These are phyloP conservation scores for Microcyclosporella mali DNA, from an alignment of 2,329 filamentous ascomycete species.

Conservation along the genomic window DNA sequence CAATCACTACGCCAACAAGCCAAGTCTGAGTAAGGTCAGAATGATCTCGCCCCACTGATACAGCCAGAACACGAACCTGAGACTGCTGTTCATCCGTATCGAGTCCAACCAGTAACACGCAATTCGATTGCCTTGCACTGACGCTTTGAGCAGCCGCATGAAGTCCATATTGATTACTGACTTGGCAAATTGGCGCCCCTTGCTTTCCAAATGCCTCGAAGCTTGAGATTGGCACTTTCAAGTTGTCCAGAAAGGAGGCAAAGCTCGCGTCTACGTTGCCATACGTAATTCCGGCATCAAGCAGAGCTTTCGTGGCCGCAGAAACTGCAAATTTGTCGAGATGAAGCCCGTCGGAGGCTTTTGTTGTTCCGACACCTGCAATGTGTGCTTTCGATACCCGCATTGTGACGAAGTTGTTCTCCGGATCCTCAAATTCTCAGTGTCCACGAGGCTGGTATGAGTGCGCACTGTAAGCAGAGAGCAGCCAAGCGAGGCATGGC, in stretches of 20 bases:
- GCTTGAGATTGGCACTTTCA: slow-evolving; percentile 11
- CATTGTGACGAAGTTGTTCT: slow-evolving; percentile 8
- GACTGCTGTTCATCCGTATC: slow-evolving; percentile 6
- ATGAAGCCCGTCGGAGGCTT: neutral
- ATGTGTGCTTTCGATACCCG: slow-evolving; percentile 17
- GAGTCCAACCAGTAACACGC: slow-evolving; percentile 19
- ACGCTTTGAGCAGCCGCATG: slow-evolving; percentile 17
- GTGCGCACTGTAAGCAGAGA: no score
- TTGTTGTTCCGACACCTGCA: slow-evolving; percentile 19
- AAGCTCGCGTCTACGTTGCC: slow-evolving; percentile 20
- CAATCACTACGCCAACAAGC: slow-evolving; percentile 18
- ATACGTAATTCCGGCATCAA: slow-evolving; percentile 26
- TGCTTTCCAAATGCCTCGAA: slow-evolving; percentile 20
- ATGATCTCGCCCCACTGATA: neutral
- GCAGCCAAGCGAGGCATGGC: no score
- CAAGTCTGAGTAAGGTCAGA: neutral
- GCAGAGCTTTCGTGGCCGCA: slow-evolving; percentile 22
- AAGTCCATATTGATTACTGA: slow-evolving; percentile 19
- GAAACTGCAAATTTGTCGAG: slow-evolving; percentile 12
- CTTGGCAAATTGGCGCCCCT: slow-evolving; percentile 16
- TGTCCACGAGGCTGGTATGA: no score
- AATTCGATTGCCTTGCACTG: slow-evolving; percentile 15
- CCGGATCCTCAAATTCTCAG: neutral
- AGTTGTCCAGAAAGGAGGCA: slow-evolving; percentile 16
- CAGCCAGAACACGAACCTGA: neutral